Evolutionary conservation across 306 rosid genomes (phyloP).

Genomic region (Macrotyloma uniflorum): DNA sequence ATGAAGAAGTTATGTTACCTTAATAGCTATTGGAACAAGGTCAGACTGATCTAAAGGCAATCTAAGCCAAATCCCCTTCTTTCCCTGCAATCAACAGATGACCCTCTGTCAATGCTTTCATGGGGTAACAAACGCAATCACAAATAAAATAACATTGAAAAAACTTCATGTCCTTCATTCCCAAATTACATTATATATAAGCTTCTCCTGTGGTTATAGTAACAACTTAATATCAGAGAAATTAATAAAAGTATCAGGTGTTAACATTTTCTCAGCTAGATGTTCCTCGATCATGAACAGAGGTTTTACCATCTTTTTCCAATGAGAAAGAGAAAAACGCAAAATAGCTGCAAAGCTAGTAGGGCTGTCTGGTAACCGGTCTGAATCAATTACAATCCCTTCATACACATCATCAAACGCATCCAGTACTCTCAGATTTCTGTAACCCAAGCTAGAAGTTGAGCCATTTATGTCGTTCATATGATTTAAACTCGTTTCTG

Average conservation of each 20-base stretch:
- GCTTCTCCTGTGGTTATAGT: background rate
- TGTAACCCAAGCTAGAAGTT: slow-evolving; percentile 44
- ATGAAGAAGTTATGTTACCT: slow-evolving; percentile 62
- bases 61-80: slow-evolving; percentile 96
- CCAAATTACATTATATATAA: background rate
- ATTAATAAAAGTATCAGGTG: background rate
- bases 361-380: slow-evolving; percentile 55
- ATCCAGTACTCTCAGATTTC: slow-evolving; percentile 59
- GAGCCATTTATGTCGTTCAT: slow-evolving; percentile 64
- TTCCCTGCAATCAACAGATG: slow-evolving; percentile 63
- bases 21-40: slow-evolving; percentile 79
- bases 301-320: slow-evolving; percentile 62
- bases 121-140: background rate
- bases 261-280: too few relatives aligned
- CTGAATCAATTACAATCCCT: slow-evolving; percentile 75
- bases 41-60: slow-evolving; percentile 68
- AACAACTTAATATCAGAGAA: too few relatives aligned
- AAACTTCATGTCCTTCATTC: background rate
- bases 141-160: background rate
- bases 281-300: background rate
- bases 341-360: slow-evolving; percentile 56
- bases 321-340: slow-evolving; percentile 69
- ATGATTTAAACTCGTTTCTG: slow-evolving; percentile 42
- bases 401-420: slow-evolving; percentile 85
- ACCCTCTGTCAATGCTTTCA: background rate